Base-by-base conservation (phyloP, 148 eudicot species). In the Gaultheria prostrata region DNA sequence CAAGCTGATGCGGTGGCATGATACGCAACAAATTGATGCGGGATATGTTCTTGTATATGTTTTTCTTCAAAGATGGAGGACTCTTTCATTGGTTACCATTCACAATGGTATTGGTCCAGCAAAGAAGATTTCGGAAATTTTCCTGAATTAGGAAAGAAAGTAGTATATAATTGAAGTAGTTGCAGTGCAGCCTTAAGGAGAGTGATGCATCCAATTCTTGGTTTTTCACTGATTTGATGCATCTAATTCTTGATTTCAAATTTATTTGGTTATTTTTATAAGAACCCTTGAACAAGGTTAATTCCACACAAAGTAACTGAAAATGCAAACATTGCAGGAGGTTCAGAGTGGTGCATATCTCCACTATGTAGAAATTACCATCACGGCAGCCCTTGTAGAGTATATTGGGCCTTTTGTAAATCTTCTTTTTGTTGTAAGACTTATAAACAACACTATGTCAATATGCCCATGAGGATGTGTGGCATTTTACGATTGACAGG, bases 1-100 rank as follows among this genome's bases (percentile, higher is more conserved):
- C 99, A 97, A 87, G 95, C 91, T 24, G 99, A 95, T 85, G 93
- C 95, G 33, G 90, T 97, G 86, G 82, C 93, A 92, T 72, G 98
- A 76, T n/a, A 5, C 13, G 79, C 35, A 24, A 76, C 56, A 4
- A 46, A 12, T 76, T 46, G 78, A 46, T 3, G 54, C 15, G 43
- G 24, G 21, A 1, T 32, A 76, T 48, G 15, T 45, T 45, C 77
- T 46, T 39, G 12, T n/a, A 24, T 46, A 8, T 76, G 28, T 46
- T 21, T 21, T 21, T 33, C 54, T 76, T n/a, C 78, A 45, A 48
- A 43, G 32, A n/a, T n/a, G 76, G n/a, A 6, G 7, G 32, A 63
- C 15, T 24, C 10, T 24, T 76, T 24, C 57, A 76, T 57, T 26
- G 33, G 54, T 49, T 6, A 43, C 30, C 35, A 24, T 49, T 50